Conservation (phyloP, 2,329 filamentous ascomycete genomes). For the Colletotrichum endophyticum region DNA sequence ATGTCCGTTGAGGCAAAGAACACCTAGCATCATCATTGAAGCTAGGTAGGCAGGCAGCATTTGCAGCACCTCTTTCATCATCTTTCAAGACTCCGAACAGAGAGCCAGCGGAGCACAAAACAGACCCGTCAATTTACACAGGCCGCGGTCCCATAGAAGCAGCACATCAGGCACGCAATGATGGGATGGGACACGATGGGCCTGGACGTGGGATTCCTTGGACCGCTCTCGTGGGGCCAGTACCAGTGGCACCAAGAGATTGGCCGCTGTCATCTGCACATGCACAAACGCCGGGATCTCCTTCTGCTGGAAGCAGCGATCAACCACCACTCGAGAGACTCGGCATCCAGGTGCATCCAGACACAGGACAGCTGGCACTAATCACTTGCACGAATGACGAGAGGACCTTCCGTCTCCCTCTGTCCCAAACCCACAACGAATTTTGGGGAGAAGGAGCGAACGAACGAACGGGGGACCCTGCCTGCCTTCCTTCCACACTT, state of each 20-base stretch:
- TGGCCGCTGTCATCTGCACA: background rate
- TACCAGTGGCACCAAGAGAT: conserved; percentile 11
- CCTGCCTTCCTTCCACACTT: background rate
- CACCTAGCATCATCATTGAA: background rate
- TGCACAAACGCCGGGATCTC: background rate
- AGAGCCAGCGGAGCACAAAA: background rate
- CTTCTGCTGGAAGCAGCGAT: background rate
- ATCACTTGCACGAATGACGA: background rate
- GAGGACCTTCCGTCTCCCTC: background rate
- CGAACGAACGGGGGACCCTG: background rate
- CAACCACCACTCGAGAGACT: background rate
- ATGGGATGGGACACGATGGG: background rate
- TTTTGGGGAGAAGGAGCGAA: background rate
- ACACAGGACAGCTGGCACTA: conserved; percentile 12
- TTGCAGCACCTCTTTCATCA: background rate
- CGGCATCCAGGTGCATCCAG: background rate
- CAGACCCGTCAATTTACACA: background rate
- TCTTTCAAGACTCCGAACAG: too few relatives aligned
- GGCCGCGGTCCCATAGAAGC: background rate
- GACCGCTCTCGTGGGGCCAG: background rate
- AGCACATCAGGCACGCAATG: background rate
- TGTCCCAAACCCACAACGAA: background rate
- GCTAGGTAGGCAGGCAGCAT: background rate
- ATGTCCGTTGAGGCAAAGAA: background rate
- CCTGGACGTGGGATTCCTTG: background rate